Conservation (phyloP, 306 rosid species). For the Malus sylvestris region DNA sequence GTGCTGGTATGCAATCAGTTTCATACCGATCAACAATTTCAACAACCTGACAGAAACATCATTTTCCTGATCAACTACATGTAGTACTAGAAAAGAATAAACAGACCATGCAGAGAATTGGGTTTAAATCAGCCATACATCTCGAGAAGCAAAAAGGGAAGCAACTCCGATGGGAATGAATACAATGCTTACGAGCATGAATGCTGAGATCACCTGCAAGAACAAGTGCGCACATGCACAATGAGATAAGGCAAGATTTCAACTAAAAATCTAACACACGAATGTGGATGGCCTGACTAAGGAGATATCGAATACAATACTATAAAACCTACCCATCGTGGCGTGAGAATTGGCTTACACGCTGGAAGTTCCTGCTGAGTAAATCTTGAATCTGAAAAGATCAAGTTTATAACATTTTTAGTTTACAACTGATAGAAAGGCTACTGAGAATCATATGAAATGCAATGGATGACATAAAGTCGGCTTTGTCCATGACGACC, state of each 20-base stretch:
- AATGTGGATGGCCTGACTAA: background rate
- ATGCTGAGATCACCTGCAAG: slow-evolving; percentile 81
- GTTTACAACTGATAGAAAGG: background rate
- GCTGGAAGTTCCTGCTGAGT: slow-evolving; percentile 99
- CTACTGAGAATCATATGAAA: background rate
- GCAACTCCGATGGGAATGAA: slow-evolving; percentile 91
- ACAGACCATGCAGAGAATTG: background rate
- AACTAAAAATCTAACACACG: background rate
- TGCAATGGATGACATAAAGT: background rate
- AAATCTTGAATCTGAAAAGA: slow-evolving; percentile 71
- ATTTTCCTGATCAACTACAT: slow-evolving; percentile 21
- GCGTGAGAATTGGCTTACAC: slow-evolving; percentile 97
- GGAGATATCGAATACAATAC: background rate
- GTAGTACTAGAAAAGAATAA: slow-evolving; percentile 7
- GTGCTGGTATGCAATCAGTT: slow-evolving; percentile 38
- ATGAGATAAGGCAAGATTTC: background rate
- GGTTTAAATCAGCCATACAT: slow-evolving; percentile 39
- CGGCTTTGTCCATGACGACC: background rate
- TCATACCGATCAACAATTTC: slow-evolving; percentile 81
- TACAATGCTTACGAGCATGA: slow-evolving; percentile 67
- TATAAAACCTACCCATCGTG: slow-evolving; percentile 56
- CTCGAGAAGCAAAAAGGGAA: slow-evolving; percentile 70
- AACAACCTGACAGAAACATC: slow-evolving; percentile 56
- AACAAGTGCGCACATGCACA: background rate
- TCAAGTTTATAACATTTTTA: slow-evolving; percentile 11